Conservation (phyloP, 768 basidiomycete species). For the Tricholoma bakamatsutake region DNA sequence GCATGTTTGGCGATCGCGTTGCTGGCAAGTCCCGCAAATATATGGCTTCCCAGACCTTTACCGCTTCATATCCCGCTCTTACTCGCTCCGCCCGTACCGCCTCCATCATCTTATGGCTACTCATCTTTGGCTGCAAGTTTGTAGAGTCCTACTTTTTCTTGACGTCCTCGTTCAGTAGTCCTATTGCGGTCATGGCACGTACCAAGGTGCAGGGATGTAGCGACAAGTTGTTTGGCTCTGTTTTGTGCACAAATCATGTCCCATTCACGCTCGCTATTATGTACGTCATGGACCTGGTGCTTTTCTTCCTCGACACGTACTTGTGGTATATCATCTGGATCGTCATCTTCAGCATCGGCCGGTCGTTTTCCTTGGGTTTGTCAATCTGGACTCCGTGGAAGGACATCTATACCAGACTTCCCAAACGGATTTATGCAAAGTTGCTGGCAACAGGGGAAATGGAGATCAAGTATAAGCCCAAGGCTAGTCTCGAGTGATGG, state of each 20-base stretch:
- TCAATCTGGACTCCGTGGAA: constrained; percentile 99
- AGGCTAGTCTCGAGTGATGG: constrained; percentile 39
- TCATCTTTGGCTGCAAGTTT: constrained; percentile 96
- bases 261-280: constrained; percentile 94
- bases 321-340: constrained; percentile 99
- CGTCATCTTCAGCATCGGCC: constrained; percentile 86
- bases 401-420: constrained; percentile 92
- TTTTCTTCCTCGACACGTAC: constrained; percentile 99
- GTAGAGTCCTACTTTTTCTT: constrained; percentile 98
- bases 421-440: constrained; percentile 98
- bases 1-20: constrained; percentile 98
- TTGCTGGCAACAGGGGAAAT: constrained; percentile 92
- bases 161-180: constrained; percentile 93
- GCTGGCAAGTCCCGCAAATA: constrained; percentile 97
- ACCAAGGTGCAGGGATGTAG: constrained; percentile 89
- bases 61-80: constrained; percentile 90
- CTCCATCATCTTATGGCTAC: constrained; percentile 82
- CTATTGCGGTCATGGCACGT: constrained; percentile 94
- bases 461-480: constrained; percentile 99
- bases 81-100: constrained; percentile 68
- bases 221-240: constrained; percentile 76
- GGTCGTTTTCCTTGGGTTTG: constrained; percentile 88
- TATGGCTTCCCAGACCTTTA: constrained; percentile 98
- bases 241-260: constrained; percentile 87
- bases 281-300: constrained; percentile 96